Conservation (phyloP, 495 filamentous ascomycete species). For the Talaromyces ruber region DNA sequence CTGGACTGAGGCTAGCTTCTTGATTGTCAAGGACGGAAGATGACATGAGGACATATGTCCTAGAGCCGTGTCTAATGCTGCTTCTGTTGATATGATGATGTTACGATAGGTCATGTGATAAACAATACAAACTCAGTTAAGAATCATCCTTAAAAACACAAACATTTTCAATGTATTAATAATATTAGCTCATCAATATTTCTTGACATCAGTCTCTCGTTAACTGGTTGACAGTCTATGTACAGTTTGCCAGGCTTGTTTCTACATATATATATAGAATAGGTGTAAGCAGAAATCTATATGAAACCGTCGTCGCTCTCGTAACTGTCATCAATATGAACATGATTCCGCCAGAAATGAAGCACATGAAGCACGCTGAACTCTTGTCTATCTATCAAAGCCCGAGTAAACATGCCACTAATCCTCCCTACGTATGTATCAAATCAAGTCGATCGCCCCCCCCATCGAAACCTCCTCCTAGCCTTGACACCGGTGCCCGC, state of each 20-base stretch:
- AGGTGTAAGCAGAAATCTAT: too few species aligned
- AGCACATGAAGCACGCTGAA: background rate
- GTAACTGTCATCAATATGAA: background rate
- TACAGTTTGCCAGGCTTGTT: too few species aligned
- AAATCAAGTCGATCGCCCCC: background rate
- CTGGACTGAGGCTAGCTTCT: background rate
- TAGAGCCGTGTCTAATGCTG: background rate
- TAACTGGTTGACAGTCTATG: too few species aligned
- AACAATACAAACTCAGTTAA: background rate
- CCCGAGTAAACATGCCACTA: background rate
- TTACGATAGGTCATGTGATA: background rate
- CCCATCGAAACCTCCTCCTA: conserved; percentile 3
- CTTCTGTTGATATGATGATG: background rate
- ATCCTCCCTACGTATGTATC: background rate
- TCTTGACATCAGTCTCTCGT: too few species aligned
- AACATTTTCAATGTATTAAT: too few species aligned
- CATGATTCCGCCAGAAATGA: background rate
- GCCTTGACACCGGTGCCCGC: background rate
- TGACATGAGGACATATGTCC: background rate
- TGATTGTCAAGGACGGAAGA: background rate
- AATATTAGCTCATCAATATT: too few species aligned
- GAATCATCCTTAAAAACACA: too few species aligned
- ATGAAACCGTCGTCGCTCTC: background rate
- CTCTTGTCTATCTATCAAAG: background rate
- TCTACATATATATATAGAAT: too few species aligned